phyloP scores from a whole-genome alignment of 2,329 filamentous ascomycete species.

The Coniella vitis region DNA sequence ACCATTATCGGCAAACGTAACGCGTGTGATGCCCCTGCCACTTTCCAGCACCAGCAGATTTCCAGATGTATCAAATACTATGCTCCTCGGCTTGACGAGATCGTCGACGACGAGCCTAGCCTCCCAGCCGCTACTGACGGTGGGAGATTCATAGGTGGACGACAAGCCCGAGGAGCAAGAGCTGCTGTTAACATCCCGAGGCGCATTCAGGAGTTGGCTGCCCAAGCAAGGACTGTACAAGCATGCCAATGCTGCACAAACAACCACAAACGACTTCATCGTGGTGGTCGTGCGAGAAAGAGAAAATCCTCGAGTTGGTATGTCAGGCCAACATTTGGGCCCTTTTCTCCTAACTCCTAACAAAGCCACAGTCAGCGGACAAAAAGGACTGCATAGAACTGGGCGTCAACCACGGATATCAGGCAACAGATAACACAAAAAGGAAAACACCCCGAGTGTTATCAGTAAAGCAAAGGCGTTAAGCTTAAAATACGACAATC shows the following conservation, averaged over 20 bases:
- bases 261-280: background rate
- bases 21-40: constrained; percentile 34
- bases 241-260: background rate
- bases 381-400: no score
- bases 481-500: background rate
- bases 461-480: no score
- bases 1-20: constrained; percentile 35
- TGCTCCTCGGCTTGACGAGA: constrained; percentile 35
- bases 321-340: background rate
- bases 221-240: background rate
- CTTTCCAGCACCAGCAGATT: constrained; percentile 39
- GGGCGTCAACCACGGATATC: no score
- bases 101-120: constrained; percentile 36
- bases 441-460: no score
- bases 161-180: constrained; percentile 18
- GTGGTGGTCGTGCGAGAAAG: background rate
- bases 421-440: no score
- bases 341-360: background rate
- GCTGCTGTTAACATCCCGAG: no score
- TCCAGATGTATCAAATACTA: constrained; percentile 38
- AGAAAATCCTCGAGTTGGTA: no score
- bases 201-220: background rate
- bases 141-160: constrained; percentile 30
- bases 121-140: constrained; percentile 36
- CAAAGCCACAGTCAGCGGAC: background rate